Evolutionary conservation across 2,329 filamentous ascomycete genomes (phyloP), one percentile per base, ranked within the genome.

Genomic region (Cyphellophora attinorum): DNA sequence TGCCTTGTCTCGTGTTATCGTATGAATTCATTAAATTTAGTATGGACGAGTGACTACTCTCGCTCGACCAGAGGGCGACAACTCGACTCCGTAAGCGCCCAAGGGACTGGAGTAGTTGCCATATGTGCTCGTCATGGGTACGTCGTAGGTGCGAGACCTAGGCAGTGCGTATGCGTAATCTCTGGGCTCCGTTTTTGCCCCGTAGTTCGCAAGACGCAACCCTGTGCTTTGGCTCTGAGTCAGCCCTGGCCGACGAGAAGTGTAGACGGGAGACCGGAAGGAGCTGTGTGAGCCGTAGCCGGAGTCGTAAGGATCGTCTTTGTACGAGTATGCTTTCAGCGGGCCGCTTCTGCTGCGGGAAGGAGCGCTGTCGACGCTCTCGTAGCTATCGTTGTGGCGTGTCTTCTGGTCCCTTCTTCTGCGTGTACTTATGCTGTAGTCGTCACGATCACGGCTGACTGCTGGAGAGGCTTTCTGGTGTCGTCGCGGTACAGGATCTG

Each of bases 231-330:
- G 21, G 21, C 21, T 25, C 8, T 25, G 21, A 8, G 21, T 8
- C 21, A 25, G n/a, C 8, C 21, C 21, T 25, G 21, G 21, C 8
- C 21, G 21, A 25, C 21, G 21, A 12, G 29, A 12, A 4, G 15
- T 16, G 16, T 35, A 35, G 16, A 39, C 39, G 21, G 40, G 23
- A 12, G 41, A 46, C 8, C 27, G 34, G 23, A 33, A 39, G 33
- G 44, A 44, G n/a, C 39, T 33, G 12, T 40, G 41, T 11, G 44
- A 46, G 14, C 44, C 44, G 25, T 46, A 46, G 11, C 39, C 44
- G 2, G 44, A 46, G 30, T 46, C 44, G 13, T 39, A 35, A 17
- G 35, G 17, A 17, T 46, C 44, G 23, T 38, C 29, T 5, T 40
- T 39, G 19, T 46, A 37, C 11, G 41, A 30, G 28, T 31, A 12